Base-by-base conservation (phyloP, 2,329 filamentous ascomycete species). In the Colletotrichum lentis region DNA sequence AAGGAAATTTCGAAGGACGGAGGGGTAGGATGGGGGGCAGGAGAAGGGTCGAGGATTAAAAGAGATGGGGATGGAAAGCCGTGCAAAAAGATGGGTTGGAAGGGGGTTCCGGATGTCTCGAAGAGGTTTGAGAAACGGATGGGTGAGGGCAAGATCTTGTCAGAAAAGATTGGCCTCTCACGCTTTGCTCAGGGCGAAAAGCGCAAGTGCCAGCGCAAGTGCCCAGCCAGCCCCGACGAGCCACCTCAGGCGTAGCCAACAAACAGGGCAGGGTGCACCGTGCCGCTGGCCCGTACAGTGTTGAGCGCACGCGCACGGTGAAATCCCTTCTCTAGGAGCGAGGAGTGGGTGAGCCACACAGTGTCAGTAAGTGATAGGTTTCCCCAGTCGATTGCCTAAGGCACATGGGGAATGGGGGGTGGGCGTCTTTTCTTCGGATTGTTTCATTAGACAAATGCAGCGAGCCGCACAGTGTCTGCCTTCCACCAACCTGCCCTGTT, bases 101-200 rank as follows among this genome's bases (percentile, higher is more conserved):
- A 70, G 59, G 68, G 60, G 60, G 68, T 55, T 61, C 59, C 59
- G 64, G 64, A 64, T 70, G 68, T 70, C 64, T 70, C 64, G 68
- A 64, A 69, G 72, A 70, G 69, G 72, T 74, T 73, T 73, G 70
- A 72, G 64, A 72, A 63, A 43, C 52, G 61, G 62, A 43, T 65
- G 67, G 62, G 58, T 66, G 73, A 71, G 61, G 72, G 69, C 69
- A 73, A 73, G 73, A 62, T 71, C 66, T 70, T 69, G 70, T 20
- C 59, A 68, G 71, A 72, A 70, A 70, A 70, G 62, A 70, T 64
- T 62, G 57, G 66, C 62, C 31, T 52, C 62, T 71, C 44, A 55
- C 68, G 49, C 67, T 55, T 53, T 47, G 41, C 61, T 63, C 61
- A 59, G 60, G 53, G 20, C 43, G 44, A 20, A 55, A 27, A 60